These are phyloP conservation scores for Leptosphaerulina australis DNA, from an alignment of 2,329 filamentous ascomycete genomes.

Conservation along the genomic window DNA sequence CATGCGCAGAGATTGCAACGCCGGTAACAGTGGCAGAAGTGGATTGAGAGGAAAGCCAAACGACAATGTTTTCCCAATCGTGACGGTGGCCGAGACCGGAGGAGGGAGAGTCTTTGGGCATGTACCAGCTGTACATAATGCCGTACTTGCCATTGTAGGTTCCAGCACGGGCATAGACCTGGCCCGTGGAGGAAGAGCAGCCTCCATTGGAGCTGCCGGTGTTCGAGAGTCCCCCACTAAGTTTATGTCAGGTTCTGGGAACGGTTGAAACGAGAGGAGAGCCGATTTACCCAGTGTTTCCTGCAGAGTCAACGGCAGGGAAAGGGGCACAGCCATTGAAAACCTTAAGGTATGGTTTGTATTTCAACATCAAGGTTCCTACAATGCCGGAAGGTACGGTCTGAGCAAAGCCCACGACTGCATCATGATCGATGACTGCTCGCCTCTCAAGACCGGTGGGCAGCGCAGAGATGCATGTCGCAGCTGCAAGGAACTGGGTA, in stretches of 20 bases:
- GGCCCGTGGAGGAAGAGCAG: slow-evolving; percentile 56
- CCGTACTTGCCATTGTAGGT: slow-evolving; percentile 53
- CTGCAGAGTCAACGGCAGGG: slow-evolving; percentile 63
- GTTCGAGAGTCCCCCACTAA: slow-evolving; percentile 53
- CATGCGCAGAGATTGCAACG: slow-evolving; percentile 61
- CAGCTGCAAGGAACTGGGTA: slow-evolving; percentile 30
- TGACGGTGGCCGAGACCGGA: slow-evolving; percentile 58
- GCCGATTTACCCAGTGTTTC: slow-evolving; percentile 60
- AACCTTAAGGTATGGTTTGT: slow-evolving; percentile 62
- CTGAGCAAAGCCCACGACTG: slow-evolving; percentile 61
- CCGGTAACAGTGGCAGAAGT: slow-evolving; percentile 53
- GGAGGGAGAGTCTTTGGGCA: slow-evolving; percentile 56
- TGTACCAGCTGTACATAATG: slow-evolving; percentile 62
- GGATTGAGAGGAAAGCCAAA: slow-evolving; percentile 56
- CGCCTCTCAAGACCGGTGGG: slow-evolving; percentile 44
- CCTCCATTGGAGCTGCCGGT: slow-evolving; percentile 48
- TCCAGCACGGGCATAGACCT: slow-evolving; percentile 57
- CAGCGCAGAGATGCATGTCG: slow-evolving; percentile 30
- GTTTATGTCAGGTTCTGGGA: background rate
- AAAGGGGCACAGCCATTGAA: slow-evolving; percentile 67
- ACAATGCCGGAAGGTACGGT: slow-evolving; percentile 57
- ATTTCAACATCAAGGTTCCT: slow-evolving; percentile 60
- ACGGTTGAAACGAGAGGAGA: background rate
- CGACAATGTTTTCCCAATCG: slow-evolving; percentile 63
- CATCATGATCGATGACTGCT: slow-evolving; percentile 53